phyloP scores from a whole-genome alignment of 306 rosid species.

The Corylus americana region DNA sequence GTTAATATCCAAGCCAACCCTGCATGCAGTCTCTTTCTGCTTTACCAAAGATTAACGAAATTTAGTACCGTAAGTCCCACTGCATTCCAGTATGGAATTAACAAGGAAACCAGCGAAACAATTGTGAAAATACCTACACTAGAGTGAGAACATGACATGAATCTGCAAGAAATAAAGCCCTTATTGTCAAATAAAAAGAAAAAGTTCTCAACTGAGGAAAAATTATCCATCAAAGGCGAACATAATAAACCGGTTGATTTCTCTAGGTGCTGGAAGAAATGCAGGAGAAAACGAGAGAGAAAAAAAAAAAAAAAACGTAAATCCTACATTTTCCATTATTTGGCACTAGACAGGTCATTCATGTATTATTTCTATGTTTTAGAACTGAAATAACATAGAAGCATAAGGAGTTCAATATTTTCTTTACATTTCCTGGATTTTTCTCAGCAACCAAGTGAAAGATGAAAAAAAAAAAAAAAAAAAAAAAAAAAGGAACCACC shows the following conservation, averaged over 20 bases:
- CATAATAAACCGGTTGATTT: background rate
- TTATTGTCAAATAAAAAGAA: constrained; percentile 5
- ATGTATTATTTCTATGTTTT: background rate
- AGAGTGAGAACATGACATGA: constrained; percentile 19
- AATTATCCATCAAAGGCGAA: background rate
- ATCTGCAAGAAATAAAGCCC: constrained; percentile 25
- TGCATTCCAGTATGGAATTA: background rate
- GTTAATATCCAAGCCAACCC: constrained; percentile 3
- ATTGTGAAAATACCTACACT: constrained; percentile 29
- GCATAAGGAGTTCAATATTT: background rate
- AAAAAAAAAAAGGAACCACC: too few relatives aligned
- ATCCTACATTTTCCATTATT: background rate
- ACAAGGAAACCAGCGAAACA: constrained; percentile 10
- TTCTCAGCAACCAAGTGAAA: background rate
- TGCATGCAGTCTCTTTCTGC: background rate
- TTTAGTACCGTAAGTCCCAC: background rate
- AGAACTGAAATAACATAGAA: background rate
- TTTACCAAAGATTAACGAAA: background rate
- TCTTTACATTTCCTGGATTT: background rate
- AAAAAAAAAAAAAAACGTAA: background rate
- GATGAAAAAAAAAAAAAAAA: background rate
- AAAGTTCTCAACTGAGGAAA: background rate
- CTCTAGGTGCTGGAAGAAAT: background rate
- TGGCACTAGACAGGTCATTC: background rate
- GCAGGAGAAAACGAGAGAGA: background rate